Base-by-base conservation (phyloP, 2,329 filamentous ascomycete species). In the Fusarium citri region DNA sequence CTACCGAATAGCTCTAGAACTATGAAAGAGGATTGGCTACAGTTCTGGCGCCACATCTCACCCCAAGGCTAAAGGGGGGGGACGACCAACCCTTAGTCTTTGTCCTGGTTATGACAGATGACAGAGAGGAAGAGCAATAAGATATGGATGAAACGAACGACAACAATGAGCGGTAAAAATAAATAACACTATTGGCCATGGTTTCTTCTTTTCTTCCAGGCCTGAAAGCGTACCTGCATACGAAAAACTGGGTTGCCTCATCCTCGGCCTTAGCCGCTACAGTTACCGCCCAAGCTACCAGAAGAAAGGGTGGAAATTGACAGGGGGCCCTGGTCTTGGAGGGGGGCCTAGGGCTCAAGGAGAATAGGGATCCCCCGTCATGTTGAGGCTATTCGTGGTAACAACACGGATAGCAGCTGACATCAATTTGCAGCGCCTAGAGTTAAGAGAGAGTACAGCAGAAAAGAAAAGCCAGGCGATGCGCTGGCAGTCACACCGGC, bases 1-100 rank as follows among this genome's bases (percentile, higher is more conserved):
- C 48, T 53, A 53, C 10, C 47, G 23, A 34, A 25, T 46, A 41
- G 30, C n/a, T 18, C 28, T 64, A 57, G 68, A 26, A 67, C 54
- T 41, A 40, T 71, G 64, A 71, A 71, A 71, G 68, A 71, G 68
- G 68, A 71, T 71, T 68, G 68, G 68, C 68, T 58, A 43, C 49
- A 65, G 22, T 16, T 18, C 26, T 55, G 41, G 57, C 55, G 64
- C 68, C 68, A 71, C 64, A 60, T 58, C 30, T 51, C 48, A 51
- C 31, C 23, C 49, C 9, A 28, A 28, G 23, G 30, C 22, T 20
- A 16, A 15, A 51, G 30, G 47, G 31, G n/a, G 46, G 48, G 22
- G 22, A 18, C 34, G 31, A 14, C 48, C 48, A 40, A 16, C 12
- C 18, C 47, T 50, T 16, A 18, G 25, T 14, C 28, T 30, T 56